Evolutionary conservation across 805 yeast species (phyloP), one percentile per base, ranked within the genome.

Genomic region (Saccharomycopsis malanga): DNA sequence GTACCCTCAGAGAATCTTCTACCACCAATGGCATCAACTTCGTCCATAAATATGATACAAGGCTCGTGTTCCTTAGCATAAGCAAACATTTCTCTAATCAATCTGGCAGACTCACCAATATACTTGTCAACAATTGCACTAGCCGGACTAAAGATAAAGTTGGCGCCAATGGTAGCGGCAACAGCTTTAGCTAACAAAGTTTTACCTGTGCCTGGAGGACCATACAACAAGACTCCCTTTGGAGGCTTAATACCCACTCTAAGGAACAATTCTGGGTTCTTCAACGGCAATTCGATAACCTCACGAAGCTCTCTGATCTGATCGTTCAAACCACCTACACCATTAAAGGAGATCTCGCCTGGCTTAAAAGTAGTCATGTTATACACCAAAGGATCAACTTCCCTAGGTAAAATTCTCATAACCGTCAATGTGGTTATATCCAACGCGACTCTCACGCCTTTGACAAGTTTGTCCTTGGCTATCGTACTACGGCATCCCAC

Each of bases 191-290:
- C 98, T 60, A 91, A 74, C 89, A 91, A 71, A 0, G 98, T 91
- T 65, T 91, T 91, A 61, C 98, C 98, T 0, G 98, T 93, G 59
- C 98, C 98, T 21, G 98, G 98, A 4, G 98, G 98, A 5, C 98
- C 98, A 62, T 93, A 93, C 44, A 93, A 73, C 53, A 93, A 70
- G 23, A 91, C 98, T 64, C 98, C 98, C 67, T 93, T 93, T 49
- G 98, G 98, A n/a, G 97, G 95, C 62, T 88, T 88, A 66, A 93
- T 93, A 42, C 98, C 98, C 29, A 93, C 96, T 64, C 98, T 81
- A 53, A 85, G 72, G 66, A 93, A 93, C 58, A 93, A 74, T 67
- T 93, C 98, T 2, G 98, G 98, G 65, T 93, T 93, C 66, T 93
- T 93, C 61, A 93, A 75, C 2, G 98, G 98, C 59, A 93, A 72